Evolutionary conservation across 2,329 filamentous ascomycete species (phyloP), one percentile per base, ranked within the genome.

Genomic region (Verticillium isaacii): DNA sequence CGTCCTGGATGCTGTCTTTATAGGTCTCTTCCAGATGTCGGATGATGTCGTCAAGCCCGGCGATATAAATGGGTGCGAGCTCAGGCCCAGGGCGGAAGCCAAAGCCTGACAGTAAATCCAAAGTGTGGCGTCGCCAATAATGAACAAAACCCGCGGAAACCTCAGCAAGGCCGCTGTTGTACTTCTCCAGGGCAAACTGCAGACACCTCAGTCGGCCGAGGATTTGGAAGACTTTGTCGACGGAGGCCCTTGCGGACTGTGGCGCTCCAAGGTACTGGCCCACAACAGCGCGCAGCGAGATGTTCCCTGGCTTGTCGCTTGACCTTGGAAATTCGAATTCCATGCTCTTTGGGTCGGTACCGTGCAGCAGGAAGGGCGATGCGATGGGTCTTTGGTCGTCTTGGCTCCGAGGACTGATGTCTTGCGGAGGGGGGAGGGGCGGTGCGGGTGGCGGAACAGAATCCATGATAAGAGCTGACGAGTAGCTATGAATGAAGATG

Each of bases 21-120:
- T 56, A 32, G 55, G 19, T 32, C 6, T 29, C 25, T 17, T 56
- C 55, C 14, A 56, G 25, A 1, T 6, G 25, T 7, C 4, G 9
- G 23, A 45, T 50, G 19, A 41, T 17, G 2, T 45, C 41, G 34
- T 55, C 37, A 32, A 60, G 59, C 3, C 59, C 59, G 14, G 32
- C 59, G 15, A 60, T 45, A 36, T 15, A 32, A 17, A 57, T 41
- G 2, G 52, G 29, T 45, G 8, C 36, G 15, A 45, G 50, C 19
- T 15, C 59, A 8, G 34, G 52, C 1, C 37, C 59, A 3, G 37
- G 12, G 36, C 32, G 29, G 37, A 41, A 60, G n/a, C 59, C 59
- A 50, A 60, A 60, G 32, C 59, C 59, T 23, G 59, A 60, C 19
- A 60, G 59, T 11, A 60, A 34, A 41, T 60, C 23, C 15, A 60